Evolutionary conservation across 176 grass and related monocot species (phyloP).

Genomic region (Oryza meyeriana): DNA sequence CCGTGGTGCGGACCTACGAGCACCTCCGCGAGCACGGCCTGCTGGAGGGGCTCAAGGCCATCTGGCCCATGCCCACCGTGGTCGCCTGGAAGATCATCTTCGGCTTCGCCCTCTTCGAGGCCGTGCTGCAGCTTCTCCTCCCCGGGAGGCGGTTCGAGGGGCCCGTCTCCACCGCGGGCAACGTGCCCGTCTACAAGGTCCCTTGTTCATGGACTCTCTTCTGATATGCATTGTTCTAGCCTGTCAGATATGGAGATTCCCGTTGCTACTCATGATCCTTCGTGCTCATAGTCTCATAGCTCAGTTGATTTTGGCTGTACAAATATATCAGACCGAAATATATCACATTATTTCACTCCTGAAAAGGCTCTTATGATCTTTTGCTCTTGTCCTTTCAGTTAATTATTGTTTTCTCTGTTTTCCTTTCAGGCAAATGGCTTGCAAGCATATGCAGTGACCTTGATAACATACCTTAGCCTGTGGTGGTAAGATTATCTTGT

Average conservation of each 20-base stretch:
- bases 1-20: constrained; percentile 66
- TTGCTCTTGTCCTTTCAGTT: not conserved
- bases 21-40: constrained; percentile 61
- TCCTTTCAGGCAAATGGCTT: constrained; percentile 83
- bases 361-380: not conserved
- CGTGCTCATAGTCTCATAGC: not conserved
- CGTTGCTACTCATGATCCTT: not conserved
- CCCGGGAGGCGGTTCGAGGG: constrained; percentile 92
- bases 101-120: constrained; percentile 87
- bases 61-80: constrained; percentile 77
- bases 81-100: constrained; percentile 92
- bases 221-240: not conserved
- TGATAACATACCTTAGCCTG: constrained; percentile 72
- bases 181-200: constrained; percentile 97
- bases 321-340: not conserved
- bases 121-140: constrained; percentile 77
- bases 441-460: constrained; percentile 92
- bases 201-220: not conserved
- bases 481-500: constrained; percentile 80
- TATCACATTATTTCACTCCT: not conserved
- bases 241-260: not conserved
- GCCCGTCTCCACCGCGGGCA: constrained; percentile 63
- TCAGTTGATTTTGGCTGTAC: not conserved
- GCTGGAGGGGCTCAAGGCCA: constrained; percentile 60
- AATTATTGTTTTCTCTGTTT: not conserved